Evolutionary conservation across 148 eudicot species (phyloP).

Genomic region (Nepenthes mirabilis): DNA sequence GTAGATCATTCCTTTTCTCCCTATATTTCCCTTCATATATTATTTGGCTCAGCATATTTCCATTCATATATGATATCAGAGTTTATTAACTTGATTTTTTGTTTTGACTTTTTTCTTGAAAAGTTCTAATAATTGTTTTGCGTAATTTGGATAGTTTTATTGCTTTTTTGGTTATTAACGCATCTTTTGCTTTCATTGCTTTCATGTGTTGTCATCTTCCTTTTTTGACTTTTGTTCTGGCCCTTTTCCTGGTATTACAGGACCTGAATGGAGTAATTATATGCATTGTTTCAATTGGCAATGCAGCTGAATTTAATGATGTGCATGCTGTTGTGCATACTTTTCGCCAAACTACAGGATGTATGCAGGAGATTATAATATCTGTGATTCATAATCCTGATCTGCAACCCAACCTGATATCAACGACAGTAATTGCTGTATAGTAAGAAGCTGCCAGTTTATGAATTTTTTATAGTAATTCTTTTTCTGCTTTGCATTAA

Average conservation of each 20-base stretch:
- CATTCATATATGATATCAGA: no score
- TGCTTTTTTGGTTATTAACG: no score
- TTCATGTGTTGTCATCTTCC: no score
- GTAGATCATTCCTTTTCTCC: neutral
- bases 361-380: slow-evolving; percentile 40
- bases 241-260: slow-evolving; percentile 20
- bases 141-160: no score
- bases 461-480: neutral
- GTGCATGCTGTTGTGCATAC: slow-evolving; percentile 28
- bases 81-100: no score
- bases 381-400: slow-evolving; percentile 50
- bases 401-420: slow-evolving; percentile 41
- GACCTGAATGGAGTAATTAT: slow-evolving; percentile 45
- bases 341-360: slow-evolving; percentile 49
- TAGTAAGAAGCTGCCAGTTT: slow-evolving; percentile 31
- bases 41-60: no score
- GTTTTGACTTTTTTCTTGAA: no score
- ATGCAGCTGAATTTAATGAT: slow-evolving; percentile 30
- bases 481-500: neutral
- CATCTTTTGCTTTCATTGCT: no score
- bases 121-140: no score
- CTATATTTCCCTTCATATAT: neutral
- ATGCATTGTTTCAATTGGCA: slow-evolving; percentile 62
- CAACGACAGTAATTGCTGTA: slow-evolving; percentile 45
- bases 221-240: neutral